Conservation (phyloP, 495 filamentous ascomycete genomes). For the Aspergillus bridgeri region DNA sequence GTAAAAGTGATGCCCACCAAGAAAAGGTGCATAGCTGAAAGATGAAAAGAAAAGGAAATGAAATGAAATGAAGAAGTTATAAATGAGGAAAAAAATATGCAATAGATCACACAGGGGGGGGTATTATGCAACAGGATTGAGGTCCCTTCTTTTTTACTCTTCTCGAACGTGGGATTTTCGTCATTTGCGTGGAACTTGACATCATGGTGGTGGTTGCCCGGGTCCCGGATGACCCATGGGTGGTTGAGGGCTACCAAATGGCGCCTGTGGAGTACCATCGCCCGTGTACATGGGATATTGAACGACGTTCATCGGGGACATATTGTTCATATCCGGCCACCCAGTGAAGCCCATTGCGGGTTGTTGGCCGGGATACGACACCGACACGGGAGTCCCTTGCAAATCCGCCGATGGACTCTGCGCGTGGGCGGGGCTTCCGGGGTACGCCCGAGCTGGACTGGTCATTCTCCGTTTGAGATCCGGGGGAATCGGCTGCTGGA, state of each 20-base stretch:
- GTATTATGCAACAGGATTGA: slow-evolving; percentile 24
- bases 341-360: slow-evolving; percentile 32
- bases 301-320: slow-evolving; percentile 34
- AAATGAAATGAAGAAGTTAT: slow-evolving; percentile 21
- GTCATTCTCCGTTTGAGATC: slow-evolving; percentile 45
- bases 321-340: slow-evolving; percentile 39
- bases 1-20: slow-evolving; percentile 29
- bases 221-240: slow-evolving; percentile 40
- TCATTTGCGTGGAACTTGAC: neutral
- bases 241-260: slow-evolving; percentile 23
- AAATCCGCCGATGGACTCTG: slow-evolving; percentile 30
- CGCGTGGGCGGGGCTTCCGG: slow-evolving; percentile 19
- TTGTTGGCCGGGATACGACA: slow-evolving; percentile 34
- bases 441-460: slow-evolving; percentile 35
- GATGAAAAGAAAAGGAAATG: slow-evolving; percentile 17
- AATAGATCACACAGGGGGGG: slow-evolving; percentile 20
- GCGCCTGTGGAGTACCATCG: slow-evolving; percentile 29
- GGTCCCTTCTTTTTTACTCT: neutral
- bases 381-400: slow-evolving; percentile 29
- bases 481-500: slow-evolving; percentile 31
- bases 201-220: slow-evolving; percentile 24
- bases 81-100: slow-evolving; percentile 17
- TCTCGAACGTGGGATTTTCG: neutral
- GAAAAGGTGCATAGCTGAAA: slow-evolving; percentile 17
- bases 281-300: slow-evolving; percentile 39